Conservation (phyloP, 805 yeast species). For the Crinitomyces ghanaensis region DNA sequence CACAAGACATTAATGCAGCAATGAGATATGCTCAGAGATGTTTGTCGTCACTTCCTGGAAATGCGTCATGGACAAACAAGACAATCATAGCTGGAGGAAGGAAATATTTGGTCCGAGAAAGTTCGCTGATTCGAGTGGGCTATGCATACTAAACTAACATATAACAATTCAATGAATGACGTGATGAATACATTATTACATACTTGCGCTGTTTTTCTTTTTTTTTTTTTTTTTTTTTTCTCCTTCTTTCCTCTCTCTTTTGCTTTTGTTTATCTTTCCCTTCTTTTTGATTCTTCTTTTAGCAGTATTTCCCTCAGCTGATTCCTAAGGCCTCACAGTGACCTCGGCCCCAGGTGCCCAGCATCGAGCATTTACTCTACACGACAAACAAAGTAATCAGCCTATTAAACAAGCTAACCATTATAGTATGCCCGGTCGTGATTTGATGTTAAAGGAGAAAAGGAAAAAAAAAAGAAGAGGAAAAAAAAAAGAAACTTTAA, state of each 20-base stretch:
- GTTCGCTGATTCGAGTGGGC: slow-evolving; percentile 6
- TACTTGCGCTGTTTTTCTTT: too few species aligned
- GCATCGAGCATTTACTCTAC: slow-evolving; percentile 21
- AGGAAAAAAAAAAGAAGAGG: too few species aligned
- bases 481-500: too few species aligned
- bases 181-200: too few species aligned
- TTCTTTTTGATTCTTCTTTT: too few species aligned
- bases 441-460: slow-evolving; percentile 13
- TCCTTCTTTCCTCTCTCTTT: too few species aligned
- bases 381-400: slow-evolving; percentile 7
- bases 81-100: slow-evolving; percentile 14
- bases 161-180: neutral
- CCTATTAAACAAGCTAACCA: slow-evolving; percentile 2
- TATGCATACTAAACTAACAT: too few species aligned
- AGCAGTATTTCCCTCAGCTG: too few species aligned
- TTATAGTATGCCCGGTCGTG: slow-evolving; percentile 12
- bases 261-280: too few species aligned
- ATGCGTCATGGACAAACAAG: slow-evolving; percentile 18
- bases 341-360: slow-evolving; percentile 27
- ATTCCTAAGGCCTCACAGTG: slow-evolving; percentile 25
- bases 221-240: neutral
- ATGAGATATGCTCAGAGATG: slow-evolving; percentile 18
- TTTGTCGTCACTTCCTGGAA: slow-evolving; percentile 13
- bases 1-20: slow-evolving; percentile 4
- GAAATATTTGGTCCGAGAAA: slow-evolving; percentile 14